phyloP scores from a whole-genome alignment of 1,284 basidiomycete genomes.

The Cryptococcus jaspeensis region DNA sequence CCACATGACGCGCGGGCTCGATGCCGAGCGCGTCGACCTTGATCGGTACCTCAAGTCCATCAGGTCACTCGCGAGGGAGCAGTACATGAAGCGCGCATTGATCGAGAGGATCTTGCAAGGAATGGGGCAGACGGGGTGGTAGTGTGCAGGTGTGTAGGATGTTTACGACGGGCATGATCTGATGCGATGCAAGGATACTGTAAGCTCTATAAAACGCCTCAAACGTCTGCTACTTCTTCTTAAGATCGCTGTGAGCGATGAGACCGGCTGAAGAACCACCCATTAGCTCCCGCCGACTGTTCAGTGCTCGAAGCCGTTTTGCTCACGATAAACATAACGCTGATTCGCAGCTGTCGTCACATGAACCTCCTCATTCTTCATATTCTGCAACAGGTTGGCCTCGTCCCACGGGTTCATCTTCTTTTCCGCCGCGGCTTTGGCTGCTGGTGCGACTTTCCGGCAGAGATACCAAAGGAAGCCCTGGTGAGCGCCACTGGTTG shows the following conservation, averaged over 20 bases:
- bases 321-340: constrained; percentile 44
- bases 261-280: constrained; percentile 23
- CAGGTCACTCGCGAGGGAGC: constrained; percentile 84
- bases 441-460: constrained; percentile 8
- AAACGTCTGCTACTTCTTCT: constrained; percentile 14
- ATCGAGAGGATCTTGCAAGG: constrained; percentile 79
- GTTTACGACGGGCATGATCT: neutral
- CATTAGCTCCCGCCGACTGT: neutral
- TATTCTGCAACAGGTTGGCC: constrained; percentile 37
- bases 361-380: constrained; percentile 40
- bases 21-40: constrained; percentile 85
- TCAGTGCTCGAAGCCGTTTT: neutral
- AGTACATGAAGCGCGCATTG: constrained; percentile 71
- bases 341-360: constrained; percentile 40
- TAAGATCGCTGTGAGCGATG: constrained; percentile 35
- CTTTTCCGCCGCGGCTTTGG: constrained; percentile 16
- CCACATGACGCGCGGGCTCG: constrained; percentile 90
- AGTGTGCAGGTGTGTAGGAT: constrained; percentile 1
- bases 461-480: constrained; percentile 23
- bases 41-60: constrained; percentile 89
- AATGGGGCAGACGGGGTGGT: constrained; percentile 58
- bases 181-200: neutral
- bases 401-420: constrained; percentile 36
- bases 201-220: neutral
- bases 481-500: constrained; percentile 6